Conservation (phyloP, 1,284 basidiomycete species). For the Kalmanozyma brasiliensis region DNA sequence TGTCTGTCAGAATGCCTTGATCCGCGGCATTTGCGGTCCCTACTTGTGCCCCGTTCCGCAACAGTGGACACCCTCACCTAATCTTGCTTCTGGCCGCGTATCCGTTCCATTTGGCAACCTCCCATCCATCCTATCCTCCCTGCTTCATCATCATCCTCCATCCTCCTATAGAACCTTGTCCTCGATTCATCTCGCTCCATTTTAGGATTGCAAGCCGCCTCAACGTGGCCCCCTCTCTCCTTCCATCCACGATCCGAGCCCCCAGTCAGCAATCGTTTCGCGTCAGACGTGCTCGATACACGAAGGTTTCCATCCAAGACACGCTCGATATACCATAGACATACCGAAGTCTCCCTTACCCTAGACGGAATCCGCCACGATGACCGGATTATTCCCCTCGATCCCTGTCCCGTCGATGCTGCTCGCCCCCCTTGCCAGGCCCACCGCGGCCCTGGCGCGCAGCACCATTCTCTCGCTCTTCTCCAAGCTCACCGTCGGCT, state of each 20-base stretch:
- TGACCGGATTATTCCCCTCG: slow-evolving; percentile 43
- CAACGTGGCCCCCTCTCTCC: slow-evolving; percentile 23
- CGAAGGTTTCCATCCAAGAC: too few relatives aligned
- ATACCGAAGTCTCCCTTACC: neutral
- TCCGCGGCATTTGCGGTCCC: slow-evolving; percentile 11
- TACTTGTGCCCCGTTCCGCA: neutral
- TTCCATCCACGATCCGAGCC: too few relatives aligned
- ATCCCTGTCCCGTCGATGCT: slow-evolving; percentile 38
- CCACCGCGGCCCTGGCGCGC: slow-evolving; percentile 38
- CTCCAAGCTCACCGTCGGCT: slow-evolving; percentile 43
- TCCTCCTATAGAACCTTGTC: neutral
- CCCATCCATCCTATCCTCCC: neutral
- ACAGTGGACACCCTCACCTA: slow-evolving; percentile 7
- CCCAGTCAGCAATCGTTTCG: too few relatives aligned
- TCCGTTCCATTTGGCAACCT: slow-evolving; percentile 1
- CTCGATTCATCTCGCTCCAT: slow-evolving; percentile 26
- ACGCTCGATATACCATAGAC: neutral
- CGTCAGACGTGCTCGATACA: too few relatives aligned
- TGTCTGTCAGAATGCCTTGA: neutral
- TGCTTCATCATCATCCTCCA: slow-evolving; percentile 3
- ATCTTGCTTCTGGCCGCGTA: slow-evolving; percentile 9
- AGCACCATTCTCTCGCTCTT: slow-evolving; percentile 44
- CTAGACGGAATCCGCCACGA: slow-evolving; percentile 1
- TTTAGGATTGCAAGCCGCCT: slow-evolving; percentile 11
- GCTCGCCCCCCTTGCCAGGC: slow-evolving; percentile 23